phyloP scores from a whole-genome alignment of 2,329 filamentous ascomycete genomes.

The Pseudogymnoascus sp. region DNA sequence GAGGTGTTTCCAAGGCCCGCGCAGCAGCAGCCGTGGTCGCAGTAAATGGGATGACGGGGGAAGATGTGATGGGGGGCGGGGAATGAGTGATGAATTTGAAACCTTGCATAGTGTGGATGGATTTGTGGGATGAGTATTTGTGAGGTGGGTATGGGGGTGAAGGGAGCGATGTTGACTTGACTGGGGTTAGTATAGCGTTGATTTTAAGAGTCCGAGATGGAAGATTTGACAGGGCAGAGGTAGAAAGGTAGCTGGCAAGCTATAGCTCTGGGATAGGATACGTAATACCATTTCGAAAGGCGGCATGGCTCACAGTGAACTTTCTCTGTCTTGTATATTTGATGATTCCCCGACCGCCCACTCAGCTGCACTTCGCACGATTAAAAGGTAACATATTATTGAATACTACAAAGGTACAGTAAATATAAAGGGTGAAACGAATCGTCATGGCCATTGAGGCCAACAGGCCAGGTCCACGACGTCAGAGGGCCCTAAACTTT shows the following conservation, averaged over 20 bases:
- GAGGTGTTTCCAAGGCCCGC: constrained; percentile 80
- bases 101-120: not conserved
- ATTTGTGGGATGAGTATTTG: not conserved
- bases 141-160: not conserved
- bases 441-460: constrained; percentile 46
- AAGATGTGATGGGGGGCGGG: not conserved
- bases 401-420: not conserved
- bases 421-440: constrained; percentile 60
- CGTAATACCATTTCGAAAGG: constrained; percentile 7
- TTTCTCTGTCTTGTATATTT: not conserved
- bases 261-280: not conserved
- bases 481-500: constrained; percentile 56
- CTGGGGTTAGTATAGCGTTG: not conserved
- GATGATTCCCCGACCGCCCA: not conserved
- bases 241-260: constrained; percentile 1
- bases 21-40: constrained; percentile 56
- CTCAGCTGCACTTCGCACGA: not conserved
- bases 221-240: not conserved
- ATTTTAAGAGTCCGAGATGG: not conserved
- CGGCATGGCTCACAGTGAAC: not conserved
- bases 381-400: not conserved
- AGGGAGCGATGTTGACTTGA: not conserved
- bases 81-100: not conserved
- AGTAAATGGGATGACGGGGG: constrained; percentile 16
- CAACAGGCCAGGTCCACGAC: constrained; percentile 35